phyloP scores from a whole-genome alignment of 176 grass and related monocot genomes.

The Aegilops speltoides region DNA sequence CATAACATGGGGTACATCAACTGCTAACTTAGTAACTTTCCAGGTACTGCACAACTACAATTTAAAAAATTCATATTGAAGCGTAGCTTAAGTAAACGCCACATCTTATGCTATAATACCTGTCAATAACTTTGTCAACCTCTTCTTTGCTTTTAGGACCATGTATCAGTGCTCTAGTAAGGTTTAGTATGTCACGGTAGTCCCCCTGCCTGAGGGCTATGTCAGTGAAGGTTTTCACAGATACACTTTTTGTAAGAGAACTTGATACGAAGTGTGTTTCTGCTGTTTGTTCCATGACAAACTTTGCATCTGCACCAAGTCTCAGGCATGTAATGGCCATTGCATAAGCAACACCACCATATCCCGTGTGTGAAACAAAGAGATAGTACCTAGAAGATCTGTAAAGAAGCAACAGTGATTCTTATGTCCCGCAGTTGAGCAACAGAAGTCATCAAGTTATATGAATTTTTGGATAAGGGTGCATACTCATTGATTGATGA shows the following conservation, averaged over 20 bases:
- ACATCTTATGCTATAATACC: slow-evolving; percentile 52
- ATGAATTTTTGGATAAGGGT: slow-evolving; percentile 17
- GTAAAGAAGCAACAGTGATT: slow-evolving; percentile 38
- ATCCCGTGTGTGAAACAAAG: slow-evolving; percentile 93
- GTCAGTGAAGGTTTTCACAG: slow-evolving; percentile 46
- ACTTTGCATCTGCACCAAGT: slow-evolving; percentile 75
- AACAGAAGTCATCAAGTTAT: slow-evolving; percentile 1
- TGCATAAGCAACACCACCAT: slow-evolving; percentile 91
- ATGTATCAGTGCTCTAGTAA: slow-evolving; percentile 85
- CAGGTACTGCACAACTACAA: not conserved
- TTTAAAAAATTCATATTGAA: slow-evolving; percentile 32
- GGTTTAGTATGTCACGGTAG: slow-evolving; percentile 95
- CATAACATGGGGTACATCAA: slow-evolving; percentile 11
- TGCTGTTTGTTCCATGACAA: slow-evolving; percentile 73
- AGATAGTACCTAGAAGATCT: slow-evolving; percentile 91
- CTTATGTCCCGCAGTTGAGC: slow-evolving; percentile 5
- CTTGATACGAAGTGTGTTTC: slow-evolving; percentile 94
- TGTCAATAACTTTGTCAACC: slow-evolving; percentile 80
- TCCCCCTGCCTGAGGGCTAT: slow-evolving; percentile 81
- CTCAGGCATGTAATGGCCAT: slow-evolving; percentile 91
- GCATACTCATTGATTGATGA: slow-evolving; percentile 73
- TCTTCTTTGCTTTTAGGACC: slow-evolving; percentile 97
- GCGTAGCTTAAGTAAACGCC: not conserved
- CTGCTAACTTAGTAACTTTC: not conserved
- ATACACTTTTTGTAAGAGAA: slow-evolving; percentile 48